These are phyloP conservation scores for Geotrichum cucujoidarum DNA, from an alignment of 1,139 yeast species.

Conservation along the genomic window DNA sequence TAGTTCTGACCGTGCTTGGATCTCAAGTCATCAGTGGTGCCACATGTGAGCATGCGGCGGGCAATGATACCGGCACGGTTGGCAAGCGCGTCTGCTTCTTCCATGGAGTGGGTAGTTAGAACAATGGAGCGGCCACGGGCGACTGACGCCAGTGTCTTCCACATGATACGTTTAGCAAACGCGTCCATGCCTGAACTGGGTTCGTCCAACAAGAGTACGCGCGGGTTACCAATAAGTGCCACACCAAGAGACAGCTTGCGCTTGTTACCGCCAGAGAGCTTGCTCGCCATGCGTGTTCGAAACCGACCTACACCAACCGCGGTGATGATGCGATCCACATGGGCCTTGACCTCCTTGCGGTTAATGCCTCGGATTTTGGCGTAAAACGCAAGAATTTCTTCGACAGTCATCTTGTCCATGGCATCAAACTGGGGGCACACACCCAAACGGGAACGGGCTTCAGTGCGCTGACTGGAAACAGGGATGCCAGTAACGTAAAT, in stretches of 20 bases:
- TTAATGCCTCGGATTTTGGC: constrained; percentile 35
- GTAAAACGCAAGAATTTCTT: constrained; percentile 34
- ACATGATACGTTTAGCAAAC: constrained; percentile 44
- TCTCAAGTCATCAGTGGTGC: constrained; percentile 32
- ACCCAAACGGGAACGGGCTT: constrained; percentile 35
- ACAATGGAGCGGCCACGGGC: constrained; percentile 35
- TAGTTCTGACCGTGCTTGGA: constrained; percentile 30
- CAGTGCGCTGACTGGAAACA: constrained; percentile 29
- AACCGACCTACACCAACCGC: constrained; percentile 37
- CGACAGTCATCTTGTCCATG: constrained; percentile 37
- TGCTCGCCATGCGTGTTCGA: constrained; percentile 33
- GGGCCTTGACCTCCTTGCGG: constrained; percentile 69
- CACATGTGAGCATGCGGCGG: constrained; percentile 34
- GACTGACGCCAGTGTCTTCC: constrained; percentile 36
- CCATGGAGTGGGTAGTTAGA: constrained; percentile 40
- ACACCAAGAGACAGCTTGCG: constrained; percentile 94
- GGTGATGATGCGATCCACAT: constrained; percentile 59
- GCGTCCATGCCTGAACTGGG: constrained; percentile 90
- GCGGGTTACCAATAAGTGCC: constrained; percentile 92
- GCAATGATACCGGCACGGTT: constrained; percentile 38
- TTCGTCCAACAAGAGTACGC: constrained; percentile 87
- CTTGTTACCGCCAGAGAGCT: constrained; percentile 95
- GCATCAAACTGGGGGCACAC: constrained; percentile 42
- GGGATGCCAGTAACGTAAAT: constrained; percentile 34
- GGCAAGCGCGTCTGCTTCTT: constrained; percentile 40